Conservation (phyloP, 768 basidiomycete species). For the Suillus variegatus region DNA sequence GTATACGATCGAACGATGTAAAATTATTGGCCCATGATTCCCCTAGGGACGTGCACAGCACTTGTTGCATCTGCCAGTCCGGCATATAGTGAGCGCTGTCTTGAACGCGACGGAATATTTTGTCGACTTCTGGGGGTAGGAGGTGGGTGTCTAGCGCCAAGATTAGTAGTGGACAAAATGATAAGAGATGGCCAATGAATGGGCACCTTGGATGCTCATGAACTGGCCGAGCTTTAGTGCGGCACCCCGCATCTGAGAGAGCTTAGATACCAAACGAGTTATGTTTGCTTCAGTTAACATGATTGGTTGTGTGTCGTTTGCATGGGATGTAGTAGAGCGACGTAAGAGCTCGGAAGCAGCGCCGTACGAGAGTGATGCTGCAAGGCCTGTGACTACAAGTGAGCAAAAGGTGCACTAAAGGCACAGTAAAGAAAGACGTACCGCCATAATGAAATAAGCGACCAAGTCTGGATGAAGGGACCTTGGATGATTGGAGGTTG, state of each 20-base stretch:
- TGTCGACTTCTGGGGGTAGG: slow-evolving; percentile 84
- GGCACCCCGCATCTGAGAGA: slow-evolving; percentile 96
- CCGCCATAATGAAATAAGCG: slow-evolving; percentile 95
- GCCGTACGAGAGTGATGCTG: slow-evolving; percentile 85
- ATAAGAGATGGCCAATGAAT: background rate
- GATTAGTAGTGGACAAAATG: background rate
- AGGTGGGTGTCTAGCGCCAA: slow-evolving; percentile 73
- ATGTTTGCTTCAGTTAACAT: slow-evolving; percentile 94
- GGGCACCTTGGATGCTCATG: slow-evolving; percentile 88
- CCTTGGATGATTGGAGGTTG: slow-evolving; percentile 76
- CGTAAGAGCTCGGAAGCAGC: slow-evolving; percentile 86
- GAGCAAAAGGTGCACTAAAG: background rate
- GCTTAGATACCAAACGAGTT: slow-evolving; percentile 83
- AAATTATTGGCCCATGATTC: slow-evolving; percentile 74
- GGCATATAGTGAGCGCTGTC: slow-evolving; percentile 99
- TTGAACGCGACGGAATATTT: slow-evolving; percentile 88
- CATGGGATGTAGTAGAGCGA: slow-evolving; percentile 51
- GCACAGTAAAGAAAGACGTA: slow-evolving; percentile 30
- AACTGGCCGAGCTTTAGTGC: slow-evolving; percentile 97
- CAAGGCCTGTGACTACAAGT: slow-evolving; percentile 63
- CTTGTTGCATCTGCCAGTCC: slow-evolving; percentile 96
- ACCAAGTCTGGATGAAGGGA: slow-evolving; percentile 88
- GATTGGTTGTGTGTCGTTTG: slow-evolving; percentile 46
- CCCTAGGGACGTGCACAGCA: slow-evolving; percentile 75
- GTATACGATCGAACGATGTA: slow-evolving; percentile 74